phyloP scores from a whole-genome alignment of 1,139 yeast genomes.

The Blastobotrys persicus region DNA sequence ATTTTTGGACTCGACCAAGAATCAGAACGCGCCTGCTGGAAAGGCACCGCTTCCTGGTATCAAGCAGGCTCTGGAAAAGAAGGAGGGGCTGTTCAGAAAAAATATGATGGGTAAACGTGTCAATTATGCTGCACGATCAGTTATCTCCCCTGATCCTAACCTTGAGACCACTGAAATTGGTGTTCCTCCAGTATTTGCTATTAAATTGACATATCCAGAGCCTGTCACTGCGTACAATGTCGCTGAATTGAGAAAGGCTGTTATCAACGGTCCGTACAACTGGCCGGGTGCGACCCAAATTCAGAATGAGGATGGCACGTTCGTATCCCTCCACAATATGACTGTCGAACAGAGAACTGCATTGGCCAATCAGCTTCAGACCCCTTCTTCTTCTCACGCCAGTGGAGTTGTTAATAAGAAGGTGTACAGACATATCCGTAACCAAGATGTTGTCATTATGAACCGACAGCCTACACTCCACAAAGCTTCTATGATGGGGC shows the following conservation, averaged over 20 bases:
- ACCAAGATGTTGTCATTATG: conserved; percentile 95
- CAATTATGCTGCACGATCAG: conserved; percentile 97
- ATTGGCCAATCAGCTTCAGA: conserved; percentile 89
- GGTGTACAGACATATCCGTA: conserved; percentile 89
- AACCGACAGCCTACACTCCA: conserved; percentile 99
- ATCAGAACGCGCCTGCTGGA: conserved; percentile 64
- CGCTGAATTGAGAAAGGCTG: conserved; percentile 88
- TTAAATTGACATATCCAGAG: conserved; percentile 93
- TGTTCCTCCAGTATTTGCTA: conserved; percentile 98
- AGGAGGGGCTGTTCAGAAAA: conserved; percentile 96
- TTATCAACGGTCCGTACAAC: conserved; percentile 91
- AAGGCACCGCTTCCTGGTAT: conserved; percentile 87
- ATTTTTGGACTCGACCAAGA: conserved; percentile 87
- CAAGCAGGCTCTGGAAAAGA: conserved; percentile 96
- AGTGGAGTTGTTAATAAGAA: conserved; percentile 73
- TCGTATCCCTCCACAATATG: conserved; percentile 84
- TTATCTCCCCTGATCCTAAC: conserved; percentile 98
- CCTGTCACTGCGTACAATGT: conserved; percentile 96
- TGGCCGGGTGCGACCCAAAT: conserved; percentile 99
- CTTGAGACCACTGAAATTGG: conserved; percentile 97
- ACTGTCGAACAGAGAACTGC: conserved; percentile 91
- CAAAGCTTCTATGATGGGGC: conserved; percentile 99
- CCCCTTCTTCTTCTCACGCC: conserved; percentile 62
- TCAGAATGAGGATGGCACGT: conserved; percentile 93
- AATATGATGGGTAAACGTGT: conserved; percentile 99